Percentiles rank a stretch among this genome's conserved stretches.
These are phyloP conservation scores for Clausena lansium DNA, from an alignment of 345 rosid species.

Conservation along the genomic window DNA sequence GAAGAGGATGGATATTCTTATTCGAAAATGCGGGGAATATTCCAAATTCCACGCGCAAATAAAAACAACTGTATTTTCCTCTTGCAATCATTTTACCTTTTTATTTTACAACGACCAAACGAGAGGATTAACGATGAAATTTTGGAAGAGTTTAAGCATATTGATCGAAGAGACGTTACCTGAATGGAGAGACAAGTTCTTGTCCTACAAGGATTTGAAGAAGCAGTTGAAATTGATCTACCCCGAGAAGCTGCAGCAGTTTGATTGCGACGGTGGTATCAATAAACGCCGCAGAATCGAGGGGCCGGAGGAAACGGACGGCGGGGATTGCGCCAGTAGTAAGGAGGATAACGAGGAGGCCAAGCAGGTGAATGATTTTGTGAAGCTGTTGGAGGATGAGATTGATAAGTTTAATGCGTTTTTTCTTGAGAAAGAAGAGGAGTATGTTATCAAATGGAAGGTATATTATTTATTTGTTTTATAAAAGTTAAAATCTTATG, in stretches of 20 bases:
- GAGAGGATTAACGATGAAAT: conserved; percentile 37
- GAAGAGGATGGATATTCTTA: conserved; percentile 10
- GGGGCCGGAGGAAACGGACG: not conserved
- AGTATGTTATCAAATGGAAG: conserved; percentile 51
- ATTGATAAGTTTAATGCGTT: conserved; percentile 56
- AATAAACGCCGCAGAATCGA: conserved; percentile 17
- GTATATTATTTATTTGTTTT: conserved; percentile 15
- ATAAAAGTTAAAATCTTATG: not conserved
- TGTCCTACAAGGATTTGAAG: conserved; percentile 68
- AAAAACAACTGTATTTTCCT: not conserved
- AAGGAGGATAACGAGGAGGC: conserved; percentile 19
- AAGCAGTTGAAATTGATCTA: conserved; percentile 46
- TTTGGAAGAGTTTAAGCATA: conserved; percentile 54
- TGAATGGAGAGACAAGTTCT: conserved; percentile 60
- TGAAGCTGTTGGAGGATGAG: conserved; percentile 49
- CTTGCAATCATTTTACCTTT: not conserved
- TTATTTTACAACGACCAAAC: not conserved
- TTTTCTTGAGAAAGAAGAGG: conserved; percentile 58
- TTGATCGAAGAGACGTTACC: conserved; percentile 58
- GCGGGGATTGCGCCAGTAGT: conserved; percentile 8
- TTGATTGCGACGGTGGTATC: not conserved
- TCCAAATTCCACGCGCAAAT: not conserved
- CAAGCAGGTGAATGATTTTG: conserved; percentile 41
- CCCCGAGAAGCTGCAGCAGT: not conserved
- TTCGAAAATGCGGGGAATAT: conserved; percentile 1